Base-by-base conservation (phyloP, 129 eudicot genomes). In the Flaveria brownii region DNA sequence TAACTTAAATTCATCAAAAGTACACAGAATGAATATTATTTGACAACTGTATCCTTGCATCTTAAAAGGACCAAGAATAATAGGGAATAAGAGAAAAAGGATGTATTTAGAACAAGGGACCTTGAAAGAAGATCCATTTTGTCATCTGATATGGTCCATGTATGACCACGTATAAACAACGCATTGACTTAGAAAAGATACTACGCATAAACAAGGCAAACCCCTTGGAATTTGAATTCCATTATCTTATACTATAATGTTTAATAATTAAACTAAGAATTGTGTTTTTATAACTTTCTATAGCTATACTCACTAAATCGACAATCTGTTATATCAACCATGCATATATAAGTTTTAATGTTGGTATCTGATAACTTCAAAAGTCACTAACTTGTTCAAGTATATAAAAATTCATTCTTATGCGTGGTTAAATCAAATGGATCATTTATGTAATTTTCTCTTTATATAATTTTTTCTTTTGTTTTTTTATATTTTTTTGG, bases 381-480 rank as follows among this genome's bases (percentile, higher is more conserved):
- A 76, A 54, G 25, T 30, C 76, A 28, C 20, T 25, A 47, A 50
- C 62, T 78, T 50, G n/a, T 78, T 45, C 70, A 43, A 69, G 81
- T 69, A 77, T 77, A 69, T 47, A 78, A 61, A 36, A 36, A 5
- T 7, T 36, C 1, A 36, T 7, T 36, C 41, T 5, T 33, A 33
- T 36, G 41, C 1, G 5, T 30, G 5, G 0, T 30, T 30, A 36
- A 36, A 36, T 1, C 5, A 36, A 7, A 36, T 0, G 1, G 6
- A 36, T 5, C 41, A 36, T 36, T 36, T 36, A 5, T 36, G 6
- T 5, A 36, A 36, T 36, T 36, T 4, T 5, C 1, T 36, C 7
- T 33, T 33, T 36, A 30, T 36, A 5, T 36, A 36, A 36, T 36
- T 5, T 36, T 0, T 36, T 5, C 7, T 36, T 36, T 36, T 36